Evolutionary conservation across 2,329 filamentous ascomycete species (phyloP).

Genomic region (Botrytis cinerea): DNA sequence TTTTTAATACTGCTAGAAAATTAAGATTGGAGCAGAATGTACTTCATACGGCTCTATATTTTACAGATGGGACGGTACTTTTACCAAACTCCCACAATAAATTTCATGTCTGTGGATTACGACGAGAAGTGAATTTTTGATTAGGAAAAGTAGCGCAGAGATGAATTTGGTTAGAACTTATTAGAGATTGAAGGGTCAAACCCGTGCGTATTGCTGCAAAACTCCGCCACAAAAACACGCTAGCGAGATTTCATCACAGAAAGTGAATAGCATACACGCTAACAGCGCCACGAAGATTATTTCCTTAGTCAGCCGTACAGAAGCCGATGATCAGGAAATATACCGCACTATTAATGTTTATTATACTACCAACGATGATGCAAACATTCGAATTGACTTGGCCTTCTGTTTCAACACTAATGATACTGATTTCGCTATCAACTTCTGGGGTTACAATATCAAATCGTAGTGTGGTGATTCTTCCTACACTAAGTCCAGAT

Average conservation of each 20-base stretch:
- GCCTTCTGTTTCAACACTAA: slow-evolving; percentile 96
- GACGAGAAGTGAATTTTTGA: not conserved
- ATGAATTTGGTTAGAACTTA: not conserved
- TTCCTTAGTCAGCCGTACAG: not conserved
- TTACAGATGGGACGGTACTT: not conserved
- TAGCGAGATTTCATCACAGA: not conserved
- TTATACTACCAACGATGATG: slow-evolving; percentile 94
- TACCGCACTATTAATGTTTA: slow-evolving; percentile 77
- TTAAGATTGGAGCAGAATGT: too few species aligned
- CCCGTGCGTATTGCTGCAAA: not conserved
- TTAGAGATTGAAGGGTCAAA: not conserved
- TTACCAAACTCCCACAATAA: too few species aligned
- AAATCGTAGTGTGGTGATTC: slow-evolving; percentile 98
- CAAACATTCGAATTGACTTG: slow-evolving; percentile 71
- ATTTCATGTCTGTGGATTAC: not conserved
- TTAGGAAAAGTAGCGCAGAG: not conserved
- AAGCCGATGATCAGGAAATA: not conserved
- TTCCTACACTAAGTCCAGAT: slow-evolving; percentile 74
- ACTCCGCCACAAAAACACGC: not conserved
- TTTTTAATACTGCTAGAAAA: not conserved
- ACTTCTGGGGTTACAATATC: slow-evolving; percentile 99
- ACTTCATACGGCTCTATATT: not conserved
- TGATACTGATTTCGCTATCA: slow-evolving; percentile 65
- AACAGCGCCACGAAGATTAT: not conserved
- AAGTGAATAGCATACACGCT: not conserved